Evolutionary conservation across 495 filamentous ascomycete genomes (phyloP).

Genomic region (Rusavskia elegans): DNA sequence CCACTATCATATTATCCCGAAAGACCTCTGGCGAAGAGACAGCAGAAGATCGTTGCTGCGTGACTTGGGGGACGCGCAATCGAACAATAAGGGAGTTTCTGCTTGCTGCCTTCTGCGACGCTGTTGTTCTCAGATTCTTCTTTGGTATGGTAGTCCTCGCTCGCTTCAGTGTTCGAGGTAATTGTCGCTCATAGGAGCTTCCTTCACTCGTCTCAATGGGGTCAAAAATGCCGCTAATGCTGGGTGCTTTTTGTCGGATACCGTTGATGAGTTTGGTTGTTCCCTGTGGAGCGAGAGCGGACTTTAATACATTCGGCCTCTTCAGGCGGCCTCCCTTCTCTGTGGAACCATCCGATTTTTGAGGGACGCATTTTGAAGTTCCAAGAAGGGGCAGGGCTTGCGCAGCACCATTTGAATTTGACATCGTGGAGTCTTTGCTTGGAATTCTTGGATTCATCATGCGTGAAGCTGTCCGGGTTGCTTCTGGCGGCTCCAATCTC

Average conservation of each 20-base stretch:
- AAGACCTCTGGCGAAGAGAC: too few relatives aligned
- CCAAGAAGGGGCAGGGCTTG: too few relatives aligned
- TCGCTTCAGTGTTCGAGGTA: constrained; percentile 5
- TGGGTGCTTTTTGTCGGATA: not conserved
- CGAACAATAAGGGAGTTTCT: not conserved
- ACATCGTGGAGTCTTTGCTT: not conserved
- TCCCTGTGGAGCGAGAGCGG: not conserved
- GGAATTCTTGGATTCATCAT: too few relatives aligned
- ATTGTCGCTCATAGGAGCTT: constrained; percentile 5
- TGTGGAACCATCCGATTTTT: not conserved
- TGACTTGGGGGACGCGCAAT: too few relatives aligned
- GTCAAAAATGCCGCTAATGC: constrained; percentile 10
- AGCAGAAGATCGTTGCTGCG: too few relatives aligned
- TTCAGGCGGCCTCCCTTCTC: not conserved
- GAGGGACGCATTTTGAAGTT: not conserved
- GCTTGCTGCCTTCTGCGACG: not conserved
- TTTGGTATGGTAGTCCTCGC: not conserved
- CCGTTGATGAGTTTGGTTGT: not conserved
- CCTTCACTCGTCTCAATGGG: constrained; percentile 11
- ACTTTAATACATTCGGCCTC: not conserved
- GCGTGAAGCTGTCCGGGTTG: too few relatives aligned
- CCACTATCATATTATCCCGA: too few relatives aligned
- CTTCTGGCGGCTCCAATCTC: too few relatives aligned
- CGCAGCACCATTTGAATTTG: not conserved
- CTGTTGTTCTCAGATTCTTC: not conserved